Evolutionary conservation across 2,329 filamentous ascomycete species (phyloP), one percentile per base, ranked within the genome.

Genomic region (Verticillium dahliae): DNA sequence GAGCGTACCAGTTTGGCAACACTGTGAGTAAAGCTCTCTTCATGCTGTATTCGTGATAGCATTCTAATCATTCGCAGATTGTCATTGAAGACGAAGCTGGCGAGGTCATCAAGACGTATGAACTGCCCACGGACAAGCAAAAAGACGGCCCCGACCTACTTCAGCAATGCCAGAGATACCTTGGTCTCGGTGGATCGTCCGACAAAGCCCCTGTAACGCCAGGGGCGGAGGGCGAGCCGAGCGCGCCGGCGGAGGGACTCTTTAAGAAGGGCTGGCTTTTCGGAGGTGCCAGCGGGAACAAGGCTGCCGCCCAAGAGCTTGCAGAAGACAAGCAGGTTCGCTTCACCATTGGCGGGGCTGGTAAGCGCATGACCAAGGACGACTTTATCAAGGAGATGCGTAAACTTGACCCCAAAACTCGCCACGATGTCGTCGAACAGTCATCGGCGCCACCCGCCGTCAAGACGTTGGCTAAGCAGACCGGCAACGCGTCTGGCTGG

Each of bases 61-160:
- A 4, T 52, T 7, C 71, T 78, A 69, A 79, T 5, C 68, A 58
- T 14, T 11, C 1, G 59, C 18, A 91, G 78, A 91, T 96, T 66
- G 94, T 96, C 71, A 90, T 96, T 15, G 91, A 96, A 75, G 90
- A 96, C 65, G 89, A 90, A 72, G 88, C 93, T 67, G 91, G 91
- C 54, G 91, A 96, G 72, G 91, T 96, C 37, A 84, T 96, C 71
- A 93, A 93, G 77, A 87, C 90, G 61, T 93, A 92, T 70, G 88
- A 93, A 65, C 82, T 94, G 34, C 74, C 84, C 33, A 85, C 81
- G 65, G 64, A 67, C 0, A 71, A 70, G 15, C 70, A 70, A 15
- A 77, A 74, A 62, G 74, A 79, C 13, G 71, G 74, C 18, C 72
- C 67, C 18, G 64, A 65, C 18, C 64, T 75, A 18, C 69, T 82